phyloP scores from a whole-genome alignment of 2,329 filamentous ascomycete species.

The Hypoxylon sp. region DNA sequence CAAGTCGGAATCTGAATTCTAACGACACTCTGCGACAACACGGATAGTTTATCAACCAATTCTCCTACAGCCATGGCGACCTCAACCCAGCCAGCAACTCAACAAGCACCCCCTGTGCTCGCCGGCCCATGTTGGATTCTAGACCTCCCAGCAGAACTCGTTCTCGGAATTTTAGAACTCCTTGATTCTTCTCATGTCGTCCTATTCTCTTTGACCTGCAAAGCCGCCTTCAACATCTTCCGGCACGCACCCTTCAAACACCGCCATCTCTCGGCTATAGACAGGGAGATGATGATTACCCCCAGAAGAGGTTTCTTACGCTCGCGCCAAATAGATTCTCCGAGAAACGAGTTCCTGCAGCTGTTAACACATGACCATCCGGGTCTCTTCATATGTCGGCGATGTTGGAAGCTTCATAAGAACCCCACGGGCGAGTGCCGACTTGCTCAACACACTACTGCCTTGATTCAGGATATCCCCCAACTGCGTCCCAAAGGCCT shows the following conservation, averaged over 20 bases:
- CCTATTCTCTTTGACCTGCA: slow-evolving; percentile 34
- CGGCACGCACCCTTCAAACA: background rate
- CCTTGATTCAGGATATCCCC: background rate
- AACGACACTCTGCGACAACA: background rate
- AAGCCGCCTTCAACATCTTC: slow-evolving; percentile 5
- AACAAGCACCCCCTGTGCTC: slow-evolving; percentile 2
- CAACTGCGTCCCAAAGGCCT: background rate
- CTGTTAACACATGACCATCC: slow-evolving; percentile 16
- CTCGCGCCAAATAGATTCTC: background rate
- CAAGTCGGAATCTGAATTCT: background rate
- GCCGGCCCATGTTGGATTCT: slow-evolving; percentile 6
- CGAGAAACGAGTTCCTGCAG: slow-evolving; percentile 13
- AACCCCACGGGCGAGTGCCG: slow-evolving; percentile 1
- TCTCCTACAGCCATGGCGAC: background rate
- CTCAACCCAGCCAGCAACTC: background rate
- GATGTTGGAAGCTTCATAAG: slow-evolving; percentile 25
- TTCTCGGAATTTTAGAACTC: slow-evolving; percentile 14
- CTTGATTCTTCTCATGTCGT: slow-evolving; percentile 5
- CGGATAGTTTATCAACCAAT: background rate
- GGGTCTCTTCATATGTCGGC: slow-evolving; percentile 15
- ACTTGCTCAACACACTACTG: background rate
- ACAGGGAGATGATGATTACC: too few species aligned
- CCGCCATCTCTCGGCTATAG: background rate
- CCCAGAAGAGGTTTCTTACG: background rate
- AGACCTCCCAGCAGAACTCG: slow-evolving; percentile 21